A percentile compares a stretch with the other conserved stretches of the same genome.
Evolutionary conservation across 257 asterid genomes (phyloP).

Genomic region (Dorcoceras hygrometricum): DNA sequence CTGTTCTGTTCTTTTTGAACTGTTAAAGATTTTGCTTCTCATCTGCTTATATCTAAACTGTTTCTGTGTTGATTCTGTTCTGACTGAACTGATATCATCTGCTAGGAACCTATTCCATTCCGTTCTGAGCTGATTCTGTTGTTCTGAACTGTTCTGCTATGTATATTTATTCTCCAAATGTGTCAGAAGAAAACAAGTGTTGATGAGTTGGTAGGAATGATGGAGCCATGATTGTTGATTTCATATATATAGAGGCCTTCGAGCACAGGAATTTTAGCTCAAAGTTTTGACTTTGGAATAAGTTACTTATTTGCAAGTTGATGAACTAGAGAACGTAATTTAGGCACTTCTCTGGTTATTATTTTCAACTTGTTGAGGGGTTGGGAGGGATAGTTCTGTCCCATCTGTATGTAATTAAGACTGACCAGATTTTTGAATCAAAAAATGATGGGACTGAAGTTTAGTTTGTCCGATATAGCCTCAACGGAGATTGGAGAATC

Average conservation of each 20-base stretch:
- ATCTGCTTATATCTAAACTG: too few species aligned
- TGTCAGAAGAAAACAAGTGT: conserved; percentile 31
- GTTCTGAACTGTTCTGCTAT: too few species aligned
- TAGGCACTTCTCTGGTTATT: conserved; percentile 6
- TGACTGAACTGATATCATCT: too few species aligned
- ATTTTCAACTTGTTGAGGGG: neutral
- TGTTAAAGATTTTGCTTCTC: too few species aligned
- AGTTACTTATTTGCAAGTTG: conserved; percentile 26
- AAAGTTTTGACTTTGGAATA: conserved; percentile 36
- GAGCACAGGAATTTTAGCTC: conserved; percentile 35
- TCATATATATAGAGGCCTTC: conserved; percentile 25
- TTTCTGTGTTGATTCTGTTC: too few species aligned
- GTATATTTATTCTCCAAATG: conserved; percentile 24
- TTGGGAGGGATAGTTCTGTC: neutral
- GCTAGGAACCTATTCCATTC: too few species aligned
- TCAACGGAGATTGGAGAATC: neutral
- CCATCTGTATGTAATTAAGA: conserved; percentile 11
- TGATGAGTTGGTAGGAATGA: conserved; percentile 39
- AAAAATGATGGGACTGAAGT: neutral
- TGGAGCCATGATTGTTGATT: conserved; percentile 36
- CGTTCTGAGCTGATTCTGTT: too few species aligned
- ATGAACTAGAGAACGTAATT: conserved; percentile 8
- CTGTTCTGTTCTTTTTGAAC: too few species aligned
- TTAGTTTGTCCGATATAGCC: neutral
- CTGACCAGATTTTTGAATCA: conserved; percentile 7